These are phyloP conservation scores for Catharanthus roseus DNA, from an alignment of 257 asterid genomes.

Conservation along the genomic window DNA sequence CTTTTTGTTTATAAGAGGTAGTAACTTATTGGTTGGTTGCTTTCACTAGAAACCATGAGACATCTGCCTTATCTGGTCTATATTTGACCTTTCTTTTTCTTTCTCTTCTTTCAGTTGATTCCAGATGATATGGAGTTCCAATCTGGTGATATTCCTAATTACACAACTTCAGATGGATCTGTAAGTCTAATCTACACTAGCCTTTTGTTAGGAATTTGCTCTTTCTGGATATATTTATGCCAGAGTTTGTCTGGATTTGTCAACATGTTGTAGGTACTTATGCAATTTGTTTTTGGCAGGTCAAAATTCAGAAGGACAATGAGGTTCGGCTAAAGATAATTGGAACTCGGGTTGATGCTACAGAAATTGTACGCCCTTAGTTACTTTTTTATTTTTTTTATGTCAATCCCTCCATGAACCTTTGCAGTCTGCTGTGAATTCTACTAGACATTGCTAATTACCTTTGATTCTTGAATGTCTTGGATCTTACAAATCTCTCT, in stretches of 20 bases:
- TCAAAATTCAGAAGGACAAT: constrained; percentile 43
- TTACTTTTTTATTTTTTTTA: neutral
- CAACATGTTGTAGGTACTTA: neutral
- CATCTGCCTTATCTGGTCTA: neutral
- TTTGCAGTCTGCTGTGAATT: neutral
- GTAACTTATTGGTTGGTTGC: neutral
- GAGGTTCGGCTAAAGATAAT: constrained; percentile 45
- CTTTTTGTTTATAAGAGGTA: neutral
- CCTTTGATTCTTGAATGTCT: neutral
- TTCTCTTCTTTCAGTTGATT: constrained; percentile 48
- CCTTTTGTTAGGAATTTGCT: neutral
- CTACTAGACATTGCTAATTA: neutral
- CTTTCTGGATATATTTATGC: neutral
- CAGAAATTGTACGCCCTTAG: constrained; percentile 61
- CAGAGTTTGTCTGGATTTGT: neutral
- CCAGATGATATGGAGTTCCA: constrained; percentile 99
- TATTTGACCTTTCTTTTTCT: constrained; percentile 1
- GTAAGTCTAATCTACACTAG: constrained; percentile 17
- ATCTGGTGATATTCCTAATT: constrained; percentile 84
- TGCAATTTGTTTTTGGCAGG: constrained; percentile 18
- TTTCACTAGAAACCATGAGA: neutral
- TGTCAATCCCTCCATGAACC: neutral
- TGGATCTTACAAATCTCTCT: neutral
- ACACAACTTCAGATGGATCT: constrained; percentile 89
- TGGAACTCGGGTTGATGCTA: constrained; percentile 61